Conservation (phyloP, 129 eudicot species). For the Artemisia annua region DNA sequence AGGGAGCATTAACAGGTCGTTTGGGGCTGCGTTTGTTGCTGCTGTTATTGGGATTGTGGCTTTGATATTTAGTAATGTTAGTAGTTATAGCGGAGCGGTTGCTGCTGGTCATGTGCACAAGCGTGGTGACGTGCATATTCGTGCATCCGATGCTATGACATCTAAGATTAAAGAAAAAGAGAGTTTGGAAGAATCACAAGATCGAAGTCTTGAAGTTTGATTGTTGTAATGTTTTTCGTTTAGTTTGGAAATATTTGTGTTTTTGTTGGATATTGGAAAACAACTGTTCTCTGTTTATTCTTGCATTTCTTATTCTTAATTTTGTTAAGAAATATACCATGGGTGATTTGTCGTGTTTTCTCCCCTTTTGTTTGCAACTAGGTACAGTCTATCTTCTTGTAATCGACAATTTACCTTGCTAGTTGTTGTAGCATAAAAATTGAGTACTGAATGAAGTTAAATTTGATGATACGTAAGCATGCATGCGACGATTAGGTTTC, state of each 20-base stretch:
- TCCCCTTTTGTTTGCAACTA: background rate
- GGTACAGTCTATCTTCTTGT: background rate
- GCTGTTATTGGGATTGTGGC: constrained; percentile 53
- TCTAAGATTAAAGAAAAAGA: constrained; percentile 18
- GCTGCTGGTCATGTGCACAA: constrained; percentile 69
- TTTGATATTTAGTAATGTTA: constrained; percentile 69
- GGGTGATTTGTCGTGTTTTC: background rate
- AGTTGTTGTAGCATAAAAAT: no score
- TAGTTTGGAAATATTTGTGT: constrained; percentile 9
- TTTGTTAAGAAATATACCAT: constrained; percentile 25
- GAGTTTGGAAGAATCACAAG: constrained; percentile 19
- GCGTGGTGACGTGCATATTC: constrained; percentile 44
- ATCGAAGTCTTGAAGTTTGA: constrained; percentile 38
- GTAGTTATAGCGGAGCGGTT: constrained; percentile 73
- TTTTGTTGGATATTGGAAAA: constrained; percentile 18
- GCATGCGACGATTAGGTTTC: no score
- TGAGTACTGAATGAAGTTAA: no score
- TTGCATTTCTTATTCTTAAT: constrained; percentile 25
- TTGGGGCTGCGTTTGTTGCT: constrained; percentile 62
- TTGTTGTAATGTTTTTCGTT: constrained; percentile 8
- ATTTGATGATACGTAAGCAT: no score
- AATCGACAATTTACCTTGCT: background rate
- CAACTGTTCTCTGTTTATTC: background rate
- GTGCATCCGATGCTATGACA: constrained; percentile 24
- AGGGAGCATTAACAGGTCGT: constrained; percentile 46